Evolutionary conservation across 208 protist species (phyloP).

Genomic region (Sergeia podlipaevii): DNA sequence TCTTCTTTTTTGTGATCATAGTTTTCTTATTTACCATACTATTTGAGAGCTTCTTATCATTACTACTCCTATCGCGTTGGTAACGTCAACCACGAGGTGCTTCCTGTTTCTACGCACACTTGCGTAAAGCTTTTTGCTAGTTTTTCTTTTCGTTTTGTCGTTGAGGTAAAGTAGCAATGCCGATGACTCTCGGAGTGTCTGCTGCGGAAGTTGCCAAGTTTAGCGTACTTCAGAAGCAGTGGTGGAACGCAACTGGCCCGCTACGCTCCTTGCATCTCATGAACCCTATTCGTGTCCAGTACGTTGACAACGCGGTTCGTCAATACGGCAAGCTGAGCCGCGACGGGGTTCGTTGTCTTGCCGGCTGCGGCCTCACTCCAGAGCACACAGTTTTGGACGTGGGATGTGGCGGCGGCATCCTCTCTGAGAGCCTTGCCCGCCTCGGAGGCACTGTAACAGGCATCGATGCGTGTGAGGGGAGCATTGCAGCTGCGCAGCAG

Average conservation of each 20-base stretch:
- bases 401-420: slow-evolving; percentile 91
- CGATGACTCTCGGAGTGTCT: slow-evolving; percentile 25
- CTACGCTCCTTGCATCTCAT: slow-evolving; percentile 90
- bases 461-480: slow-evolving; percentile 87
- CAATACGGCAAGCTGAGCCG: slow-evolving; percentile 27
- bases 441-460: slow-evolving; percentile 87
- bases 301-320: slow-evolving; percentile 52
- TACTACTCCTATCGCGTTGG: too few species aligned
- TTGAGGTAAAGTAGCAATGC: too few species aligned
- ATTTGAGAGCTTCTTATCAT: not conserved
- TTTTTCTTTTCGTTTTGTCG: not conserved
- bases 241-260: slow-evolving; percentile 85
- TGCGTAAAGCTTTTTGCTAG: too few species aligned
- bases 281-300: slow-evolving; percentile 89
- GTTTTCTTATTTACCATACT: too few species aligned
- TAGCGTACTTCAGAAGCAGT: slow-evolving; percentile 55
- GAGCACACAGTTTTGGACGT: slow-evolving; percentile 82
- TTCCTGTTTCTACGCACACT: too few species aligned
- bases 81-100: too few species aligned
- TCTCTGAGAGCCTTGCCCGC: slow-evolving; percentile 83
- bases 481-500: slow-evolving; percentile 63
- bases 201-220: slow-evolving; percentile 82
- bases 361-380: slow-evolving; percentile 16
- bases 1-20: not conserved
- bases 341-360: slow-evolving; percentile 6